Base-by-base conservation (phyloP, 345 rosid genomes). In the Conringia planisiliqua region DNA sequence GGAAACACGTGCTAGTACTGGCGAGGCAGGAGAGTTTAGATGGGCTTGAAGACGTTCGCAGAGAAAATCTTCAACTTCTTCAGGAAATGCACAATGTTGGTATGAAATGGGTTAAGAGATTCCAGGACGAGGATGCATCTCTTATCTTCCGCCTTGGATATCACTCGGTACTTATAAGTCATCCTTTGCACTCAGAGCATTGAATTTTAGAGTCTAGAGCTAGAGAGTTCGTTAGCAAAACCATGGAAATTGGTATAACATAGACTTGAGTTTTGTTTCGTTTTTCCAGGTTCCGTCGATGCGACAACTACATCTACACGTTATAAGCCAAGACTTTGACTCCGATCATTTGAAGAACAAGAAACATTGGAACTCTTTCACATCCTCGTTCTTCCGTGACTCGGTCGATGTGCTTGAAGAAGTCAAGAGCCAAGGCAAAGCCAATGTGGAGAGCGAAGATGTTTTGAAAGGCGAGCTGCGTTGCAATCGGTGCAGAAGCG, bases 331-430 rank as follows among this genome's bases (percentile, higher is more conserved):
- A 83, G 99, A 95, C 69, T 92, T 95, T 51, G 80, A 86, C 66
- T 92, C 99, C 11, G 82, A 82, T 67, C 74, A 83, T 63, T 86
- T 95, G 66, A 89, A 90, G 87, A 85, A 89, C 80, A 95, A 92
- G 85, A 91, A 89, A 82, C 97, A 92, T 44, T 95, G 97, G 99
- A 91, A 92, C 83, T 84, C 97, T 3, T 92, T 95, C 83, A 92
- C 82, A 38, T 78, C 93, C 9, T 81, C 84, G 0, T 92, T 95
- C 73, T 95, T 90, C 40, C 87, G 86, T 39, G 93, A 92, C 81
- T 92, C 97, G 1, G 85, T 85, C 2, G 97, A 92, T 65, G 93
- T 95, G 42, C 73, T 92, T 14, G 91, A 89, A 76, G 97, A 90
- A 81, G 78, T 92, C 7, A 79, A 62, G 42, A 81, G 68, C 44